These are phyloP conservation scores for Syncephalastrum sp. DNA, from an alignment of 371 early-diverging fungal species.

Conservation along the genomic window DNA sequence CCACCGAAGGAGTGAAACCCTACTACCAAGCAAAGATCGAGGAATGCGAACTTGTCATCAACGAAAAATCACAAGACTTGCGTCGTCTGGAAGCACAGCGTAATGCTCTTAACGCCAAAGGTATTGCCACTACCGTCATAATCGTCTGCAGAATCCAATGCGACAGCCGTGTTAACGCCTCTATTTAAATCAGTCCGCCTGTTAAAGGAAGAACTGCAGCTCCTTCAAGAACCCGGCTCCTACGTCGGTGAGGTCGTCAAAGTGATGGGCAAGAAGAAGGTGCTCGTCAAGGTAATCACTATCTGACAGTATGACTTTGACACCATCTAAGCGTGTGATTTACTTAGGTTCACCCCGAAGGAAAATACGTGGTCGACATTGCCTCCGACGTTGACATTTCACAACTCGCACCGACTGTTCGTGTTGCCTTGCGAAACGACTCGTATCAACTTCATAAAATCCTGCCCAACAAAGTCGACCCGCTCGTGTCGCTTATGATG, in stretches of 20 bases:
- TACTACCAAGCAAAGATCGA: constrained; percentile 85
- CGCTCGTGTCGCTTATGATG: constrained; percentile 99
- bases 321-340: neutral
- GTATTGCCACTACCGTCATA: constrained; percentile 30
- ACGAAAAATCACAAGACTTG: constrained; percentile 92
- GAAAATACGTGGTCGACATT: constrained; percentile 98
- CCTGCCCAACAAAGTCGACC: constrained; percentile 99
- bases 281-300: constrained; percentile 88
- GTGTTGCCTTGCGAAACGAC: constrained; percentile 97
- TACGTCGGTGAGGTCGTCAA: constrained; percentile 99
- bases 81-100: constrained; percentile 98
- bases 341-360: constrained; percentile 92
- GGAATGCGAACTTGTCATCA: constrained; percentile 85
- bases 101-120: constrained; percentile 95
- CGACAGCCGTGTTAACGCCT: neutral
- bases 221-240: constrained; percentile 97
- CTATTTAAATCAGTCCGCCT: constrained; percentile 78
- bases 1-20: constrained; percentile 59
- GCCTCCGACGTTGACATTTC: constrained; percentile 88
- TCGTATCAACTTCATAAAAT: constrained; percentile 99
- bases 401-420: constrained; percentile 90
- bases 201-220: constrained; percentile 96
- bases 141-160: neutral
- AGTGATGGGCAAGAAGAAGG: constrained; percentile 99
- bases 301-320: neutral